Conservation (phyloP, 352 stramenopile genomes). For the Phytophthora multivora region DNA sequence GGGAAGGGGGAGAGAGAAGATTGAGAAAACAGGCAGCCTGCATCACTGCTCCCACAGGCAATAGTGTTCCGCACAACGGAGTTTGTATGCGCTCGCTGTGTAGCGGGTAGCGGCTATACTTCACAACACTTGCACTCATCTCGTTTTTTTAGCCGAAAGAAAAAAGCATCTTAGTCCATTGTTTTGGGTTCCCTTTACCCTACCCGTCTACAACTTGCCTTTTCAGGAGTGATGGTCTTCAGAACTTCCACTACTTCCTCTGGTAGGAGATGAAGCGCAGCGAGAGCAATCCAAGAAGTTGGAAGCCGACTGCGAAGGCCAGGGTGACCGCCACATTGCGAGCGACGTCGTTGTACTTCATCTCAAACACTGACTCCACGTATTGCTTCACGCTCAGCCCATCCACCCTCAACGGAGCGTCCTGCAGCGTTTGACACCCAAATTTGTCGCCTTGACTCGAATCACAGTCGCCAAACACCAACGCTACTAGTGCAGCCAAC, state of each 20-base stretch:
- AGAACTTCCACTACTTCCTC: constrained; percentile 21
- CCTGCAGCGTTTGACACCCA: constrained; percentile 17
- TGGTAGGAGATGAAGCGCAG: constrained; percentile 41
- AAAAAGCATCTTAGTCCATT: neutral
- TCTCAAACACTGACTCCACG: constrained; percentile 38
- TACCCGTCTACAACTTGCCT: constrained; percentile 13
- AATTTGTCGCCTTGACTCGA: neutral
- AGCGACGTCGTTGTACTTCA: constrained; percentile 30
- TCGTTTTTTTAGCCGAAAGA: too few species aligned
- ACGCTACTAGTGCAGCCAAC: constrained; percentile 11
- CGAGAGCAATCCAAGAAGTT: constrained; percentile 28
- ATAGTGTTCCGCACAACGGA: too few species aligned
- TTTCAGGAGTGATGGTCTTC: constrained; percentile 23
- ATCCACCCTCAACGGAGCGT: constrained; percentile 16
- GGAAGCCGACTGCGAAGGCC: constrained; percentile 29
- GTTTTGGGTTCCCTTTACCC: constrained; percentile 5
- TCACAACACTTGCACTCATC: too few species aligned
- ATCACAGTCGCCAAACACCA: constrained; percentile 25
- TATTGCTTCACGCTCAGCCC: constrained; percentile 33
- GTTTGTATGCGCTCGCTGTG: neutral
- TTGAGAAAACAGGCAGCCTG: constrained; percentile 8
- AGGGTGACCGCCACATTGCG: constrained; percentile 26
- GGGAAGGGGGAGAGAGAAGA: constrained; percentile 12
- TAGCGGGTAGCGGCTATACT: too few species aligned
- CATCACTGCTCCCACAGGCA: neutral